Conservation (phyloP, 768 basidiomycete genomes). For the Lyophyllum shimeji region DNA sequence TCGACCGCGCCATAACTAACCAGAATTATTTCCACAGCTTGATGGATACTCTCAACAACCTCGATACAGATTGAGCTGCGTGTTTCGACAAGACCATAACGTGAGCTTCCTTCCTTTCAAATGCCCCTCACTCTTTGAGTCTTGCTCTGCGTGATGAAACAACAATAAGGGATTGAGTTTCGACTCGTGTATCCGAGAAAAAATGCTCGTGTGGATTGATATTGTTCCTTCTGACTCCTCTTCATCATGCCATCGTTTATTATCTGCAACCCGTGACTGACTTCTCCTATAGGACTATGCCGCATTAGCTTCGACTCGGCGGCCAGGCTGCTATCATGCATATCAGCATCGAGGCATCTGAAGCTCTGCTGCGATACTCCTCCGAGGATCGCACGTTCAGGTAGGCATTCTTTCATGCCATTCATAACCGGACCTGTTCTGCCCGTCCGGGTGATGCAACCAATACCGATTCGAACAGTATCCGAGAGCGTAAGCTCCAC, state of each 20-base stretch:
- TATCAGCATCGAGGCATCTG: too few species aligned
- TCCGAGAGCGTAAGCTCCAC: conserved; percentile 28
- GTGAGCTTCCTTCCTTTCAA: neutral
- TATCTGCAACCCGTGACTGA: conserved; percentile 1
- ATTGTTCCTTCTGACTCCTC: conserved; percentile 54
- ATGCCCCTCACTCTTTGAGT: neutral
- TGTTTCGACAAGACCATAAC: neutral
- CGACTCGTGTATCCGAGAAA: conserved; percentile 32
- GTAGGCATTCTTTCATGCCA: neutral
- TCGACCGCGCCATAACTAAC: neutral
- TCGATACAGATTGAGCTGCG: neutral
- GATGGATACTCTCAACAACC: neutral
- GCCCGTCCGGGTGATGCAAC: neutral
- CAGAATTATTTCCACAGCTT: neutral
- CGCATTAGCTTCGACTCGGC: neutral
- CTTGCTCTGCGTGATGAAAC: conserved; percentile 4
- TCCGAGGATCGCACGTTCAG: neutral
- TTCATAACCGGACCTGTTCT: too few species aligned
- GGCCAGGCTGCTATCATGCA: too few species aligned
- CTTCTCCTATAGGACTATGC: neutral
- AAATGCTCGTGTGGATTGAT: conserved; percentile 42
- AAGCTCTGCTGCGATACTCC: neutral
- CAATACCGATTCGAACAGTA: conserved; percentile 23
- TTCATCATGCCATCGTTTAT: neutral
- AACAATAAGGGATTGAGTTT: conserved; percentile 31